Base-by-base conservation (phyloP, 140 eudicot genomes). In the Oenanthe javanica region DNA sequence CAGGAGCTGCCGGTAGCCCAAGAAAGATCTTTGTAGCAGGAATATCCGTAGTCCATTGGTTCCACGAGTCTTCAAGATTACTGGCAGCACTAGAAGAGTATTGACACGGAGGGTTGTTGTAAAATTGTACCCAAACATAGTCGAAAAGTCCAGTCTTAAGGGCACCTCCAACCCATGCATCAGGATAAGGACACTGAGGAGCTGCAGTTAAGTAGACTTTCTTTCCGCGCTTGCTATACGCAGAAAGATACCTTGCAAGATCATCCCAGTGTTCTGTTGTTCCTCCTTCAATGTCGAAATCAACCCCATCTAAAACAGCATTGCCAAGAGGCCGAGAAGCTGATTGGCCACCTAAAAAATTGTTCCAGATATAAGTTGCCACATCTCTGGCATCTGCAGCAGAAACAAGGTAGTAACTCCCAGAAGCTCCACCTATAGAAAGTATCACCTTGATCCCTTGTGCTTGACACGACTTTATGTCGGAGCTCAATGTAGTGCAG, bases 141-240 rank as follows among this genome's bases (percentile, higher is more conserved):
- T 86, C 87, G 51, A 86, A 86, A n/a, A 84, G 74, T 0, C 89
- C 89, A 0, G 90, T 87, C 13, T 79, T 57, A 48, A 87, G 75
- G 19, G 90, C 90, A 4, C 42, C 54, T 9, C 85, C 90, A 0
- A 84, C 57, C 80, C 79, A 54, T 0, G 77, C 74, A 61, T 87
- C 86, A 25, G 90, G 90, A 25, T n/a, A 84, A 4, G 90, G 87
- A 82, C 87, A 87, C 59, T 87, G 90, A 9, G 90, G 90, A 21
- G 90, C 86, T 4, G 90, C 87, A 0, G 86, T 81, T 57, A 87
- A 43, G 82, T 78, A 75, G 13, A 87, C 90, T 46, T 76, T 78
- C 42, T 76, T 77, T 5, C 87, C 80, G 0, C 63, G 42, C 10
- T 27, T 74, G 78, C 77, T 77, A 54, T 77, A 81, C 1, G 25